Base-by-base conservation (phyloP, 106 monocot genomes). In the Dendrobium officinale region DNA sequence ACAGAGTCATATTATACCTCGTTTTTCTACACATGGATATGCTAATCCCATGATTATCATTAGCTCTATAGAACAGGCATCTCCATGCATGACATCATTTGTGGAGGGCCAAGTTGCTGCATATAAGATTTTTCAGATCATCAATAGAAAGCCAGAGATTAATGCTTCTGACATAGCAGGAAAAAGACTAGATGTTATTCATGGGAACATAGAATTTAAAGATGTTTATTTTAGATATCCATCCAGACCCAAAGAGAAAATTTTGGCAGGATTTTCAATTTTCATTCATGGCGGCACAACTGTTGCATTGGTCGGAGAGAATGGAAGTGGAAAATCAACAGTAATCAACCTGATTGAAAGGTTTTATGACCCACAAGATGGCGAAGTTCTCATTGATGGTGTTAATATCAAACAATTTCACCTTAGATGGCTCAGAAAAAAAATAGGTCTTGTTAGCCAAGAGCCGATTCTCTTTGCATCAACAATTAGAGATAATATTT, bases 221-320 rank as follows among this genome's bases (percentile, higher is more conserved):
- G 79, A 86, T 78, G 86, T 91, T 4, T 61, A 56, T 17, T 91
- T 91, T 70, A 87, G 88, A 66, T 91, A 91, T 78, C 91, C 91
- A 31, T 13, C 80, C 37, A 85, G 91, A 47, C 84, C 82, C 10
- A 77, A 87, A 17, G 87, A 88, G 20, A 66, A 67, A 17, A 82
- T 91, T n/a, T 85, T 91, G 18, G 22, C 16, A 2, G 86, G 43
- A 4, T 74, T 74, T 4, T 83, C 83, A 9, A n/a, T 83, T 6
- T 78, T 24, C 45, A 83, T 83, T 67, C 29, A 56, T 5, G 42
- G 78, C 67, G 78, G 83, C 40, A 42, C 78, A 31, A 78, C 77
- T 45, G 77, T 67, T 13, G 83, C 83, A 67, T 77, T 83, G 41
- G 83, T 83, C 17, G 83, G 83, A 67, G 82, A 68, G 67, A 82